Percentiles rank a stretch among this genome's conserved stretches.
Conservation (phyloP, 768 basidiomycete genomes). For the Phylloporus sp. region DNA sequence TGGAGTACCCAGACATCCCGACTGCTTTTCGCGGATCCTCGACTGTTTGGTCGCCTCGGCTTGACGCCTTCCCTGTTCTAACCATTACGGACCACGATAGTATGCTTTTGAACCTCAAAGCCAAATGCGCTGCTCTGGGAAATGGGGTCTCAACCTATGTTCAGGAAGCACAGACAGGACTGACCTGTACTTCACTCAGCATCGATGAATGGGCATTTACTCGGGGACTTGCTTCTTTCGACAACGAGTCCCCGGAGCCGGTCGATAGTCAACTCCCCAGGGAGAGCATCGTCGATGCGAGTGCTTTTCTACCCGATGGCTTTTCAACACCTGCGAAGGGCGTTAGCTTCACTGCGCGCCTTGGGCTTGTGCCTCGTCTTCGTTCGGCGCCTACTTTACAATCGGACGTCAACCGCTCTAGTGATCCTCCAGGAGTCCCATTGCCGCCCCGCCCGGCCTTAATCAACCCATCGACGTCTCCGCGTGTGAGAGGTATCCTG, state of each 20-base stretch:
- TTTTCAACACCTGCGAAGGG: slow-evolving; percentile 10
- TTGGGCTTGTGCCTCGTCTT: not conserved
- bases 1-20: slow-evolving; percentile 39
- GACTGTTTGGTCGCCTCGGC: slow-evolving; percentile 28
- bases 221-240: slow-evolving; percentile 27
- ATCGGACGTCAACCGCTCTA: slow-evolving; percentile 7
- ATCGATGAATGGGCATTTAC: slow-evolving; percentile 37
- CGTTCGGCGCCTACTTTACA: not conserved
- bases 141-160: slow-evolving; percentile 11
- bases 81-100: slow-evolving; percentile 29
- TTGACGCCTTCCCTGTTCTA: slow-evolving; percentile 13
- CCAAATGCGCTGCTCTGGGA: slow-evolving; percentile 29
- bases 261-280: slow-evolving; percentile 1
- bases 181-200: slow-evolving; percentile 8
- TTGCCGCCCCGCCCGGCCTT: slow-evolving; percentile 22
- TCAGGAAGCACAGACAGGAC: slow-evolving; percentile 2
- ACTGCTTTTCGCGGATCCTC: slow-evolving; percentile 40
- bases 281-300: slow-evolving; percentile 3
- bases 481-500: slow-evolving; percentile 33
- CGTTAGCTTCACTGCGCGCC: not conserved
- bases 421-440: slow-evolving; percentile 18
- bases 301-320: slow-evolving; percentile 10
- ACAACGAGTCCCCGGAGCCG: slow-evolving; percentile 12
- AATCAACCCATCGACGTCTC: slow-evolving; percentile 24
- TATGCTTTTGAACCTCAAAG: slow-evolving; percentile 35